A percentile compares a stretch with the other conserved stretches of the same genome.
phyloP scores from a whole-genome alignment of 306 rosid species.

The Heteromeles arbutifolia region DNA sequence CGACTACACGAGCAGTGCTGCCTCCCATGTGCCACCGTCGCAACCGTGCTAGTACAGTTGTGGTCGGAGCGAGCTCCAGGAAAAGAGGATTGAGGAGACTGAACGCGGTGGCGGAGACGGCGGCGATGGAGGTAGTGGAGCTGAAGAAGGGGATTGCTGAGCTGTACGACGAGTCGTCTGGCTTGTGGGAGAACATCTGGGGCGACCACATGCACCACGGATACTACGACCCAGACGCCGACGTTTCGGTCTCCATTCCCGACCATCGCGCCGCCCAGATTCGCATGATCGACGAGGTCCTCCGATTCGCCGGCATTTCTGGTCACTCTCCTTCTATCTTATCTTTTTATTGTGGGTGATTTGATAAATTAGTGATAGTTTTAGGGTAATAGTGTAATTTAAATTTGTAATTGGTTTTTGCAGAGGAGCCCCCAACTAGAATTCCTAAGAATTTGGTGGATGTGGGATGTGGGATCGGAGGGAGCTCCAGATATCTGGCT shows the following conservation, averaged over 20 bases:
- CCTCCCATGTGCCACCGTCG: background rate
- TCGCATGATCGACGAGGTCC: conserved; percentile 80
- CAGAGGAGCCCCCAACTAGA: conserved; percentile 10
- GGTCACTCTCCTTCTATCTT: background rate
- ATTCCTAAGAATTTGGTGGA: conserved; percentile 55
- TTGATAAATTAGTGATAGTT: background rate
- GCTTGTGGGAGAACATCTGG: conserved; percentile 78
- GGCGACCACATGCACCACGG: conserved; percentile 99
- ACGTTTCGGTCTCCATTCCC: conserved; percentile 41
- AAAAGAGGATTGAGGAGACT: background rate
- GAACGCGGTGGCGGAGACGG: background rate
- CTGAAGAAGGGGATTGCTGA: conserved; percentile 71
- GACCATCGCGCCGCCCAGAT: conserved; percentile 82
- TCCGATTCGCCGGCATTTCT: conserved; percentile 48
- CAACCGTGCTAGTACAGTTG: background rate
- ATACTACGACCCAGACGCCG: conserved; percentile 47
- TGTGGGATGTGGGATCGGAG: conserved; percentile 97
- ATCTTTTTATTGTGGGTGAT: background rate
- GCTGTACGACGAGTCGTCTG: conserved; percentile 84
- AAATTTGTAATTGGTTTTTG: background rate
- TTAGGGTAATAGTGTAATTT: background rate
- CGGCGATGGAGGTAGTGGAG: background rate
- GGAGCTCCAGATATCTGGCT: conserved; percentile 81
- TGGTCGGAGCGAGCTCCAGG: background rate
- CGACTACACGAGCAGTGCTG: background rate